Evolutionary conservation across 75 land plant genomes (phyloP).

Genomic region (Sequoia sempervirens): DNA sequence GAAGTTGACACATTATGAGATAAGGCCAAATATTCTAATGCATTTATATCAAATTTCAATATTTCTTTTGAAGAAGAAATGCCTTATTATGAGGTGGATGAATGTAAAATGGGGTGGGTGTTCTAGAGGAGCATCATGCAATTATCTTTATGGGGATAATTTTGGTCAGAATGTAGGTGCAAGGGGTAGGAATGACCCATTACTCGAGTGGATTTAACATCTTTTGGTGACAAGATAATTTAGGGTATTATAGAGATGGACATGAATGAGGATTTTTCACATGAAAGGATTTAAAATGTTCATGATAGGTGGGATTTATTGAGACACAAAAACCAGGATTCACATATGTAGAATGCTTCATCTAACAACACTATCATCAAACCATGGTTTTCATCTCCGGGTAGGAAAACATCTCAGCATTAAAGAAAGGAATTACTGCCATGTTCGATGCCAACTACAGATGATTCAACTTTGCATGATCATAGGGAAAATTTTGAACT

Average conservation of each 20-base stretch:
- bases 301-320: slow-evolving; percentile 36
- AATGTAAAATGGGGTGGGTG: no score
- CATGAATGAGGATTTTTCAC: slow-evolving; percentile 15
- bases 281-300: slow-evolving; percentile 21
- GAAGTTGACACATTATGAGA: no score
- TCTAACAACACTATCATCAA: not conserved
- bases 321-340: slow-evolving; percentile 38
- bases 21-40: no score
- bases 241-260: slow-evolving; percentile 4
- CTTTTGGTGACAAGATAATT: slow-evolving; percentile 13
- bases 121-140: slow-evolving; percentile 45
- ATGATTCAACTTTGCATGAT: not conserved
- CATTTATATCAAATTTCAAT: no score
- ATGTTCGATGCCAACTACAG: not conserved
- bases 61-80: no score
- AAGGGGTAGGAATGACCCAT: slow-evolving; percentile 9
- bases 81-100: no score
- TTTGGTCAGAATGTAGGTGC: slow-evolving; percentile 17
- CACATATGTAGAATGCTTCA: slow-evolving; percentile 8
- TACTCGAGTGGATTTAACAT: slow-evolving; percentile 5
- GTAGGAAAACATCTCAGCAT: not conserved
- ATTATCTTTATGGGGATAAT: slow-evolving; percentile 39
- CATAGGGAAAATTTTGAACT: not conserved
- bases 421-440: not conserved
- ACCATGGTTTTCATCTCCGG: not conserved